phyloP scores from a whole-genome alignment of 495 filamentous ascomycete species.

The Hapsidospora chrysogenum region DNA sequence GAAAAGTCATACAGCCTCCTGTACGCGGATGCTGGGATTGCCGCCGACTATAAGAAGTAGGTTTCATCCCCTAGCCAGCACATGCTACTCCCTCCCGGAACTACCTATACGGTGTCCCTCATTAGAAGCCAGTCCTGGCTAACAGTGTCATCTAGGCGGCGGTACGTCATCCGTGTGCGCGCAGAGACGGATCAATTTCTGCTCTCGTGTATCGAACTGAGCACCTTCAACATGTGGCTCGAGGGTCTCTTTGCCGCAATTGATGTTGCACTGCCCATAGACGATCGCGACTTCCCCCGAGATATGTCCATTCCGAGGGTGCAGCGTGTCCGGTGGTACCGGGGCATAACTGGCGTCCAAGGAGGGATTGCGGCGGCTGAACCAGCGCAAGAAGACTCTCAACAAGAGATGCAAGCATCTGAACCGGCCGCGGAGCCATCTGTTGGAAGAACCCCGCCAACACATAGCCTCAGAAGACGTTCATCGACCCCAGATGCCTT shows the following conservation, averaged over 20 bases:
- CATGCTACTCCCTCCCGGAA: conserved; percentile 5
- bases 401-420: too few relatives aligned
- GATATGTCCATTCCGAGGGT: conserved; percentile 33
- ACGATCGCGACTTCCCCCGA: conserved; percentile 41
- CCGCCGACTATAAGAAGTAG: conserved; percentile 44
- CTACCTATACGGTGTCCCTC: neutral
- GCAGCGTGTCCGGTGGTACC: conserved; percentile 19
- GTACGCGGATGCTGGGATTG: conserved; percentile 48
- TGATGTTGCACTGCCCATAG: conserved; percentile 42
- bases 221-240: conserved; percentile 38
- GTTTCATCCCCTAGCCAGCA: conserved; percentile 11
- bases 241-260: conserved; percentile 48
- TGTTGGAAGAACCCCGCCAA: too few relatives aligned
- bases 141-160: conserved; percentile 18
- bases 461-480: neutral
- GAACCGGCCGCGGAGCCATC: neutral
- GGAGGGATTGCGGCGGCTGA: conserved; percentile 6
- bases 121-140: neutral
- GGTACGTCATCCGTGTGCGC: conserved; percentile 43
- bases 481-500: neutral
- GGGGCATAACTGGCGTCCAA: conserved; percentile 12
- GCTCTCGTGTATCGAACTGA: conserved; percentile 33
- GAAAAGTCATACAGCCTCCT: conserved; percentile 42
- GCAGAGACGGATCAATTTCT: conserved; percentile 49
- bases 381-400: conserved; percentile 5